Evolutionary conservation across 2,329 filamentous ascomycete genomes (phyloP).

Genomic region (Teratosphaeria pseudoeucalypti): DNA sequence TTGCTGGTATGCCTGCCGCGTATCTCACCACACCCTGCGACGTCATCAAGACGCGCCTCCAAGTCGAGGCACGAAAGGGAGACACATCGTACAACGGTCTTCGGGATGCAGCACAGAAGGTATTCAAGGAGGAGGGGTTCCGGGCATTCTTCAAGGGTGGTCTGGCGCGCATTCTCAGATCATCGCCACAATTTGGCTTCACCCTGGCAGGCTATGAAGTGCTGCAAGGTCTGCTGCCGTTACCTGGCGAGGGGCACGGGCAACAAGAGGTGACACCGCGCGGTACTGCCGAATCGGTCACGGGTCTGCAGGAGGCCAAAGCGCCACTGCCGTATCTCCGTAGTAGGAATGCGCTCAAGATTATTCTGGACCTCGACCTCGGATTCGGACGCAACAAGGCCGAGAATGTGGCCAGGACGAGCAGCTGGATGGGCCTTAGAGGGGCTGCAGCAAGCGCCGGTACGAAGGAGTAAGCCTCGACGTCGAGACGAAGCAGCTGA

Average conservation of each 20-base stretch:
- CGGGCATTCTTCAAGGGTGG: constrained; percentile 97
- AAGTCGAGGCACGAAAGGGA: constrained; percentile 94
- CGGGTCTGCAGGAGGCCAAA: constrained; percentile 53
- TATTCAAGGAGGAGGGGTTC: constrained; percentile 86
- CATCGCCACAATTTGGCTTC: constrained; percentile 95
- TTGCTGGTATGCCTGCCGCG: constrained; percentile 48
- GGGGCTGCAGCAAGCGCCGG: background rate
- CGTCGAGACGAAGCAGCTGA: background rate
- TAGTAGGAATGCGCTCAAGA: constrained; percentile 86
- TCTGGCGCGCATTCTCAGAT: constrained; percentile 86
- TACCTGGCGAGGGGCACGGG: constrained; percentile 52
- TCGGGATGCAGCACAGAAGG: constrained; percentile 72
- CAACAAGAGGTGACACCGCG: constrained; percentile 39
- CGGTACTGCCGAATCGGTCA: constrained; percentile 53
- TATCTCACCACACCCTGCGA: constrained; percentile 97
- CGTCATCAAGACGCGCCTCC: constrained; percentile 96
- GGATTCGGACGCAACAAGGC: constrained; percentile 57
- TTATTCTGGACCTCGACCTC: constrained; percentile 87
- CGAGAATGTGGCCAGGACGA: background rate
- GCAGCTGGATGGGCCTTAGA: background rate
- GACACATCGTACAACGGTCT: constrained; percentile 80
- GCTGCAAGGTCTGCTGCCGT: constrained; percentile 68
- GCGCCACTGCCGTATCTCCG: constrained; percentile 56
- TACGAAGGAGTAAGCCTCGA: background rate
- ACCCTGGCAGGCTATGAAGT: constrained; percentile 93